phyloP scores from a whole-genome alignment of 2,329 filamentous ascomycete species.

The Neodidymelliopsis sp. region DNA sequence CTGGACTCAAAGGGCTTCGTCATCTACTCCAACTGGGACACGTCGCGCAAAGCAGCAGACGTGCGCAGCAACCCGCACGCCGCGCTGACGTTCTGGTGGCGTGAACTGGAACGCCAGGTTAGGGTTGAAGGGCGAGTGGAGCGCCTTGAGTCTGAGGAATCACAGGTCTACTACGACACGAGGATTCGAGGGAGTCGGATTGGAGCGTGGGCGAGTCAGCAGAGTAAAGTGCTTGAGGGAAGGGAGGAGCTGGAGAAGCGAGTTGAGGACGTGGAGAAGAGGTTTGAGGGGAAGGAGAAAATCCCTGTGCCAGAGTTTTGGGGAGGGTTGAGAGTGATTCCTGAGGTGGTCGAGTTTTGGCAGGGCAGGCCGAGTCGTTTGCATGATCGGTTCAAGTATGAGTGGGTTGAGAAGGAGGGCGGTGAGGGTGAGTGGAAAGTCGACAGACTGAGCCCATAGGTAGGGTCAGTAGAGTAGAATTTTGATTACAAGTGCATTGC shows the following conservation, averaged over 20 bases:
- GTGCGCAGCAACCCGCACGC: conserved; percentile 78
- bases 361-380: conserved; percentile 88
- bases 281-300: conserved; percentile 76
- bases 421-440: conserved; percentile 67
- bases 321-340: conserved; percentile 87
- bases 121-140: conserved; percentile 81
- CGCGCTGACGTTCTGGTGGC: conserved; percentile 90
- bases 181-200: conserved; percentile 80
- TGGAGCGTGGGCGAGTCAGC: conserved; percentile 91
- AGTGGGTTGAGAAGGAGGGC: conserved; percentile 59
- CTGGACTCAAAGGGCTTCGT: conserved; percentile 85
- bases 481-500: too few relatives aligned
- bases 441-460: conserved; percentile 75
- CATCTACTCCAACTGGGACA: conserved; percentile 91
- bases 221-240: conserved; percentile 78
- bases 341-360: conserved; percentile 93
- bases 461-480: background rate
- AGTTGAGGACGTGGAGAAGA: conserved; percentile 78
- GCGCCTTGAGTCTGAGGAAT: conserved; percentile 73
- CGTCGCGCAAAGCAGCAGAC: conserved; percentile 72
- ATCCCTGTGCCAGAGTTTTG: conserved; percentile 95
- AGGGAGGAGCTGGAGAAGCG: conserved; percentile 76
- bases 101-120: conserved; percentile 84
- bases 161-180: conserved; percentile 69
- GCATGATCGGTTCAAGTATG: conserved; percentile 93